Evolutionary conservation across 768 basidiomycete genomes (phyloP).

Genomic region (Chiua virens): DNA sequence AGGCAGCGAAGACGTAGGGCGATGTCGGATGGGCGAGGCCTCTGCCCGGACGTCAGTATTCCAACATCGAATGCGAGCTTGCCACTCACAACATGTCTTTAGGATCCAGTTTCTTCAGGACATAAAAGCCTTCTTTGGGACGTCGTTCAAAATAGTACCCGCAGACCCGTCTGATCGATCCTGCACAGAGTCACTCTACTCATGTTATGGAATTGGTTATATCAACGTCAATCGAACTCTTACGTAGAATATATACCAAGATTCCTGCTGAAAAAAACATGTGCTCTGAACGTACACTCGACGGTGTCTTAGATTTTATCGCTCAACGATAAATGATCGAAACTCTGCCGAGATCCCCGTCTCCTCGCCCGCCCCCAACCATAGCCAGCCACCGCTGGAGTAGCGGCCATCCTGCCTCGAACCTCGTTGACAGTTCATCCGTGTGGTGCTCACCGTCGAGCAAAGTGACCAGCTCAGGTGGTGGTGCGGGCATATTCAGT

Average conservation of each 20-base stretch:
- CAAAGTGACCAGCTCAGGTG: slow-evolving; percentile 54
- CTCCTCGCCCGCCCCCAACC: slow-evolving; percentile 60
- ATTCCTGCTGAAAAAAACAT: background rate
- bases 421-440: slow-evolving; percentile 83
- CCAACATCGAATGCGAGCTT: background rate
- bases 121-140: slow-evolving; percentile 78
- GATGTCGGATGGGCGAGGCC: slow-evolving; percentile 82
- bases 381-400: slow-evolving; percentile 69
- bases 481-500: slow-evolving; percentile 31
- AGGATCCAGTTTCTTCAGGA: slow-evolving; percentile 95
- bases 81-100: slow-evolving; percentile 6
- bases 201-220: slow-evolving; percentile 92
- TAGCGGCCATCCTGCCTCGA: slow-evolving; percentile 81
- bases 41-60: slow-evolving; percentile 76
- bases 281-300: background rate
- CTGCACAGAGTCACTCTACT: slow-evolving; percentile 68
- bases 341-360: slow-evolving; percentile 71
- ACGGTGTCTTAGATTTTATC: background rate
- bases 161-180: slow-evolving; percentile 52
- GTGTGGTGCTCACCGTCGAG: slow-evolving; percentile 91
- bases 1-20: slow-evolving; percentile 96
- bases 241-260: slow-evolving; percentile 40
- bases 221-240: slow-evolving; percentile 82
- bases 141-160: slow-evolving; percentile 86
- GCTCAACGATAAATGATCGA: slow-evolving; percentile 76